These are phyloP conservation scores for Hyaloscypha variabilis DNA, from an alignment of 495 filamentous ascomycete species.

Conservation along the genomic window DNA sequence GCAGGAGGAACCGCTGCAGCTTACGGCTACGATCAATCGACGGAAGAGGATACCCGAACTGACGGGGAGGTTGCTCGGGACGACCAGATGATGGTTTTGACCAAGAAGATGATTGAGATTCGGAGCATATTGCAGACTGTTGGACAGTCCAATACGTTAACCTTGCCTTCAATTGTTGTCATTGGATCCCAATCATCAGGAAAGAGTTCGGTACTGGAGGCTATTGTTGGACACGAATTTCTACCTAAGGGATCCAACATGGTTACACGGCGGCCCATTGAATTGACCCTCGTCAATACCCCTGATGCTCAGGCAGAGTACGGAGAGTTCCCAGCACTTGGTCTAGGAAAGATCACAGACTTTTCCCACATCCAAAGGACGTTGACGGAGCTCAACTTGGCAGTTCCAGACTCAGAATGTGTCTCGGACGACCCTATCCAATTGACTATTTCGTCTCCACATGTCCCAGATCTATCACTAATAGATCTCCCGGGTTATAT, in stretches of 20 bases:
- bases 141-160: slow-evolving; percentile 85
- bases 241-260: slow-evolving; percentile 97
- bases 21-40: slow-evolving; percentile 72
- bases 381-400: slow-evolving; percentile 91
- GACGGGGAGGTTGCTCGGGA: slow-evolving; percentile 70
- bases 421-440: slow-evolving; percentile 97
- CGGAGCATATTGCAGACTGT: slow-evolving; percentile 86
- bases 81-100: slow-evolving; percentile 99
- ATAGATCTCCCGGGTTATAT: slow-evolving; percentile 98
- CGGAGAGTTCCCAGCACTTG: slow-evolving; percentile 93
- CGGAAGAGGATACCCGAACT: slow-evolving; percentile 65
- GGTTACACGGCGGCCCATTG: slow-evolving; percentile 95
- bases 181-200: slow-evolving; percentile 98
- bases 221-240: slow-evolving; percentile 98
- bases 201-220: slow-evolving; percentile 96
- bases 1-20: slow-evolving; percentile 67
- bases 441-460: slow-evolving; percentile 90
- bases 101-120: slow-evolving; percentile 99
- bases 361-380: slow-evolving; percentile 92
- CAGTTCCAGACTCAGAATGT: slow-evolving; percentile 86
- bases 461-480: slow-evolving; percentile 92
- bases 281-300: slow-evolving; percentile 95
- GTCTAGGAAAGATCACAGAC: slow-evolving; percentile 87
- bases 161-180: slow-evolving; percentile 93
- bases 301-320: slow-evolving; percentile 90